Evolutionary conservation across 2,329 filamentous ascomycete genomes (phyloP).

Genomic region (Cladophialophora bantiana): DNA sequence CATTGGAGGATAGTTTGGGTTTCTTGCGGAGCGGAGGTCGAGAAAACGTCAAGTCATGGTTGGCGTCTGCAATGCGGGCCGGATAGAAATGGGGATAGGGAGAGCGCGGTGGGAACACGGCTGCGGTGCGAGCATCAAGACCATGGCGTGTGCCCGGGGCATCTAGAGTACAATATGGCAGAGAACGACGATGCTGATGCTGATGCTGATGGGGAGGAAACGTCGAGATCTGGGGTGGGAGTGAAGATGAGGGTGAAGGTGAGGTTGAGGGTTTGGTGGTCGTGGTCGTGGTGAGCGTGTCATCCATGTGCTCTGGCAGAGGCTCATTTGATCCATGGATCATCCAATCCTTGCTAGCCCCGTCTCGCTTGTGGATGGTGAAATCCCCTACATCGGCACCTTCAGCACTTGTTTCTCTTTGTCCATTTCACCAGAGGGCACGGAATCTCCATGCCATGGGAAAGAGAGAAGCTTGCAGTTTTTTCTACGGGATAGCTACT

Average conservation of each 20-base stretch:
- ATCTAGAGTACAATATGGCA: constrained; percentile 22
- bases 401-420: neutral
- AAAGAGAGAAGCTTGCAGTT: neutral
- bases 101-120: constrained; percentile 22
- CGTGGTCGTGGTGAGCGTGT: constrained; percentile 5
- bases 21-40: constrained; percentile 37
- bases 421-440: neutral
- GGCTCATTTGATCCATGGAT: constrained; percentile 29
- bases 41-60: constrained; percentile 28
- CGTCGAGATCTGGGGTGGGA: constrained; percentile 13
- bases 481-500: constrained; percentile 7
- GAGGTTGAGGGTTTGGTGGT: constrained; percentile 2
- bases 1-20: constrained; percentile 34
- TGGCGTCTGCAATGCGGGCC: constrained; percentile 24
- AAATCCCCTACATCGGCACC: constrained; percentile 16
- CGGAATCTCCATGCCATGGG: constrained; percentile 1
- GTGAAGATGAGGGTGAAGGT: constrained; percentile 22
- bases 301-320: constrained; percentile 8
- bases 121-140: constrained; percentile 17
- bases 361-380: constrained; percentile 35
- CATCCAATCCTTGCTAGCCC: constrained; percentile 28
- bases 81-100: constrained; percentile 26
- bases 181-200: constrained; percentile 17
- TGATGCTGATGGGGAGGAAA: constrained; percentile 11
- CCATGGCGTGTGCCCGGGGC: constrained; percentile 23